Base-by-base conservation (phyloP, 2,329 filamentous ascomycete genomes). In the Claviceps arundinis region DNA sequence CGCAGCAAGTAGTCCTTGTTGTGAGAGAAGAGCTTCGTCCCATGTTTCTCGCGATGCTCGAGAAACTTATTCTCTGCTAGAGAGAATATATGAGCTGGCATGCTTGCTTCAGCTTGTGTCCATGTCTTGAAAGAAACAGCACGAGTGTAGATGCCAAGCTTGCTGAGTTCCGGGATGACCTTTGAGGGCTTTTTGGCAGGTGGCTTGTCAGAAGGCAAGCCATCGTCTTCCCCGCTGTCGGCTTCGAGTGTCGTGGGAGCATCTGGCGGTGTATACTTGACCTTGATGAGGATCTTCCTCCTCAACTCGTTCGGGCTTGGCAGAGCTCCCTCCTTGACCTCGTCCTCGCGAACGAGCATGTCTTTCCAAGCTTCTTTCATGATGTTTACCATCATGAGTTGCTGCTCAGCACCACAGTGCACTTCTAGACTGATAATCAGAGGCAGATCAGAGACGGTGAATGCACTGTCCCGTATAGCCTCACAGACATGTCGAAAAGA, bases 381-480 rank as follows among this genome's bases (percentile, higher is more conserved):
- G 61, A 97, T 95, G 55, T 86, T 77, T 5, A 95, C 89, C 88
- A 97, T 96, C 53, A 84, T 77, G 57, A 86, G 78, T 65, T 98
- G 93, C 68, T 98, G 93, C 52, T 84, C 77, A 0, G 80, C 69
- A 56, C 75, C 76, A 57, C 89, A 89, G 70, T 97, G 93, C 0
- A 97, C 88, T 67, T 98, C 93, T 37, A 98, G 76, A 62, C 89
- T 95, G 60, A 96, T 85, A 54, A 97, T 91, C n/a, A 98, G 73
- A 0, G 93, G 93, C 17, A 95, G 72, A 55, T 91, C 83, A 19
- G 80, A 84, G 4, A 74, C 78, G 3, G 77, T 70, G 61, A 97
- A 97, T 1, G 86, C 89, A 60, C 84, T 80, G 52, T 95, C 80
- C 37, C 81, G 75, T 57, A 97, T 90, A 0, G 87, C 82, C 52